These are phyloP conservation scores for Globisporangium alternatum DNA, from an alignment of 352 stramenopile species.

Conservation along the genomic window DNA sequence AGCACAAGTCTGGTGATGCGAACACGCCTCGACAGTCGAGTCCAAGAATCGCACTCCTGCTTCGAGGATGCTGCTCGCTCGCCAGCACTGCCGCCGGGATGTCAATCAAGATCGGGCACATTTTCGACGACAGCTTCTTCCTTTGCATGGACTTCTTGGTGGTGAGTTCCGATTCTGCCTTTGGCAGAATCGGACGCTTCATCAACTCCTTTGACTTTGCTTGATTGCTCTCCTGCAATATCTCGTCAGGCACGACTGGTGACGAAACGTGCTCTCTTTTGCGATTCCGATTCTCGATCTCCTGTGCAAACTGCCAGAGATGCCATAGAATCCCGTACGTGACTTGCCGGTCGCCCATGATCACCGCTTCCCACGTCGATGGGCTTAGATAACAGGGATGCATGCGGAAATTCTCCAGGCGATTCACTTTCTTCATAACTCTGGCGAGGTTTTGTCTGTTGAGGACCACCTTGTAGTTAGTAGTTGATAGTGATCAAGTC, in stretches of 20 bases:
- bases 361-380: constrained; percentile 30
- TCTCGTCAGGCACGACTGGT: neutral
- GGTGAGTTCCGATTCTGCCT: neutral
- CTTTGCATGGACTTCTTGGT: neutral
- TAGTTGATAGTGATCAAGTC: neutral
- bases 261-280: neutral
- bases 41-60: neutral
- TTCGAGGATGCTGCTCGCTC: neutral
- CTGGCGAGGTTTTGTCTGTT: constrained; percentile 33
- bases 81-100: constrained; percentile 23
- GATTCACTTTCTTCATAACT: constrained; percentile 20
- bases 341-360: constrained; percentile 45
- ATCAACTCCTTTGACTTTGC: neutral
- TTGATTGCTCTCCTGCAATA: neutral
- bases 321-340: constrained; percentile 52
- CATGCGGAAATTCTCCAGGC: constrained; percentile 7
- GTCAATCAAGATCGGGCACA: constrained; percentile 19
- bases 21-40: neutral
- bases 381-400: constrained; percentile 16
- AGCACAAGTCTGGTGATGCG: neutral
- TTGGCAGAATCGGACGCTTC: too few species aligned
- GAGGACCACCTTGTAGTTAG: neutral
- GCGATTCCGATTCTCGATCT: neutral
- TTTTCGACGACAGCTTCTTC: neutral
- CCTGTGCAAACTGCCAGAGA: constrained; percentile 35